These are phyloP conservation scores for Cubamyces sp. DNA, from an alignment of 768 basidiomycete genomes.

Conservation along the genomic window DNA sequence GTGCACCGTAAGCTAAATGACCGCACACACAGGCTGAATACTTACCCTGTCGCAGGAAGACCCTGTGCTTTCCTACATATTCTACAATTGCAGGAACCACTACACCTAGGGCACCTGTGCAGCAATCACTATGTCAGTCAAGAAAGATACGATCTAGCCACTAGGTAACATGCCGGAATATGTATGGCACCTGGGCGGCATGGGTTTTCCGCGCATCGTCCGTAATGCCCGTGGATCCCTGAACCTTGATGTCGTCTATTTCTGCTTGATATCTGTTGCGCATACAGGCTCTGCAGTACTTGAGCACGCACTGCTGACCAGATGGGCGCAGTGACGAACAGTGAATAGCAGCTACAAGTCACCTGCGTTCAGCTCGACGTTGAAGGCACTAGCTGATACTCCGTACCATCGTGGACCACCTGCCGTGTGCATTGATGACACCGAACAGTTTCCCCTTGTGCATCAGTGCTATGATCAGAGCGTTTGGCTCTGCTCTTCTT, in stretches of 20 bases:
- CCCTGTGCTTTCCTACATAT: conserved; percentile 68
- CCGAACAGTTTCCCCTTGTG: conserved; percentile 45
- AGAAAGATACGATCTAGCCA: background rate
- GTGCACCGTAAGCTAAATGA: background rate
- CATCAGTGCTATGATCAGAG: conserved; percentile 34
- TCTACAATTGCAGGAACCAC: conserved; percentile 68
- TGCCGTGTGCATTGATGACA: conserved; percentile 79
- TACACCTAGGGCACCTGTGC: conserved; percentile 70
- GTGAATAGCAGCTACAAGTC: conserved; percentile 37
- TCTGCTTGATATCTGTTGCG: conserved; percentile 68
- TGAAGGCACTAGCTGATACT: conserved; percentile 22
- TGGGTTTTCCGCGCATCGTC: conserved; percentile 34
- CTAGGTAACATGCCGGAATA: conserved; percentile 52
- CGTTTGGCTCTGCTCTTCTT: background rate
- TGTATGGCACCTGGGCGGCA: conserved; percentile 41
- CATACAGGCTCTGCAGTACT: conserved; percentile 69
- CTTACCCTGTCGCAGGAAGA: conserved; percentile 61
- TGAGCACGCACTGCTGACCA: conserved; percentile 53
- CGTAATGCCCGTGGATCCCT: conserved; percentile 2
- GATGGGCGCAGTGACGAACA: conserved; percentile 41
- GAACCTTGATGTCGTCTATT: conserved; percentile 43
- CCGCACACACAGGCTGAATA: background rate
- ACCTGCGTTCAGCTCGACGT: conserved; percentile 4
- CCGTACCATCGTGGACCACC: conserved; percentile 52
- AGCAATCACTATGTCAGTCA: background rate